Conservation (phyloP, 139 green algal species). For the Chlorella ohadii region DNA sequence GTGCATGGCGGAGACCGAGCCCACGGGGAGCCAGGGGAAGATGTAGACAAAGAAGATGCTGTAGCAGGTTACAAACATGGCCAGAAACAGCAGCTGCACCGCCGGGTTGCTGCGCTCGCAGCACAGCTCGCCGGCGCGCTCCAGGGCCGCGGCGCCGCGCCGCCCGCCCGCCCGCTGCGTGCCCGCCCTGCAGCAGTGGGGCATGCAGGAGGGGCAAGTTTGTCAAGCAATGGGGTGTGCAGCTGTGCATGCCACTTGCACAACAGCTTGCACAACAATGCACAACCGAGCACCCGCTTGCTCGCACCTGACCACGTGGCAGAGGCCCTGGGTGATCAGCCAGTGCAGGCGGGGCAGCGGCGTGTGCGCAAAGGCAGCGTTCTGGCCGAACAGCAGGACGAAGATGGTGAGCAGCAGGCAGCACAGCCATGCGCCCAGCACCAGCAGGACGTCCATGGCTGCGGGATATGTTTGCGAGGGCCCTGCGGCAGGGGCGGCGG, state of each 20-base stretch:
- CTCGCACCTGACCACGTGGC: conserved; percentile 36
- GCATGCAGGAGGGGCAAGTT: not conserved
- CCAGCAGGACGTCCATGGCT: not conserved
- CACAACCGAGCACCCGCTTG: conserved; percentile 13
- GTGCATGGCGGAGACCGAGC: conserved; percentile 43
- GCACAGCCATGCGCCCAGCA: not conserved
- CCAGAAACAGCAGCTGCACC: conserved; percentile 55
- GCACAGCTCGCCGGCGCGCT: not conserved
- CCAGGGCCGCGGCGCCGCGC: not conserved
- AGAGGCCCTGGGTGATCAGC: conserved; percentile 32
- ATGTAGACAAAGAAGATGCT: conserved; percentile 35
- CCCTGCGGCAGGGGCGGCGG: too few relatives aligned
- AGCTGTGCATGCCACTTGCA: not conserved
- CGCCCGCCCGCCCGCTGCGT: conserved; percentile 9
- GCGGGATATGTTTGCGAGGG: too few relatives aligned
- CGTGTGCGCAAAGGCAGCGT: conserved; percentile 31
- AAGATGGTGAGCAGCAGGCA: conserved; percentile 31
- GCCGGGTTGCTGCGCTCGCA: conserved; percentile 52
- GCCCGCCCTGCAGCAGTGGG: conserved; percentile 5
- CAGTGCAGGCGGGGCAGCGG: conserved; percentile 41
- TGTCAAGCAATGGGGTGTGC: not conserved
- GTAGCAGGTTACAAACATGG: conserved; percentile 45
- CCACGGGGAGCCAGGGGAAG: conserved; percentile 52
- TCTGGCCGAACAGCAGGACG: conserved; percentile 47
- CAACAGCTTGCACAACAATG: not conserved